A percentile compares a stretch with the other conserved stretches of the same genome.
These are phyloP conservation scores for Fraxinus latifolia DNA, from an alignment of 305 asterid genomes.

Conservation along the genomic window DNA sequence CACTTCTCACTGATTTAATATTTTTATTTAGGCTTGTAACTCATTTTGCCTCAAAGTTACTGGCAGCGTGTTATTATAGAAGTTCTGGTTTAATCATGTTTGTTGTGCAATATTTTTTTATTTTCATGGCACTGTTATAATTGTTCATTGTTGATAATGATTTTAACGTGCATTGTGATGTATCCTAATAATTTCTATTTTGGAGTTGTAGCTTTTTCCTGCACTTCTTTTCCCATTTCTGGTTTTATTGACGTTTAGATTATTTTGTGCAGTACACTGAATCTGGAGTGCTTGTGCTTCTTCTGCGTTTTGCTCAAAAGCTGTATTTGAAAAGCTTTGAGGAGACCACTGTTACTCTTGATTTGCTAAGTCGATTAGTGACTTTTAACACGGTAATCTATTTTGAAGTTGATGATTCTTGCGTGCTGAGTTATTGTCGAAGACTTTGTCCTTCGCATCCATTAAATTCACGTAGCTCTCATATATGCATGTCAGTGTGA, in stretches of 20 bases:
- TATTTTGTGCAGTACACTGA: constrained; percentile 56
- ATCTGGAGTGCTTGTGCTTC: constrained; percentile 82
- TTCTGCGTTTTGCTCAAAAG: constrained; percentile 72
- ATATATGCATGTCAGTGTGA: neutral
- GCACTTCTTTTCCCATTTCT: neutral
- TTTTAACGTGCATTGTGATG: constrained; percentile 1
- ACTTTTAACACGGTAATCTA: constrained; percentile 67
- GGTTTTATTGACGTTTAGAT: constrained; percentile 9
- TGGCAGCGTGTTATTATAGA: neutral
- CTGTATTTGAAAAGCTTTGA: constrained; percentile 46
- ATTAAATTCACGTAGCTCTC: constrained; percentile 9
- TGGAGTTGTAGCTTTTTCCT: constrained; percentile 1
- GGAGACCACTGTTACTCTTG: constrained; percentile 62
- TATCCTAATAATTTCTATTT: constrained; percentile 9
- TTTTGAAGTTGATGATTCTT: constrained; percentile 28
- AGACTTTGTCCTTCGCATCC: constrained; percentile 1
- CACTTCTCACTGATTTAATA: neutral
- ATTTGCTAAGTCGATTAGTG: constrained; percentile 75
- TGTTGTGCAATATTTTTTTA: neutral
- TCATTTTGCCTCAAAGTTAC: constrained; percentile 10
- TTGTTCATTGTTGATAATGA: constrained; percentile 1
- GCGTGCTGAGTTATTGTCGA: constrained; percentile 39
- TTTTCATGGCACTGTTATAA: neutral
- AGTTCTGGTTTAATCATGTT: neutral
- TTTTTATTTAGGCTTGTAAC: neutral